These are phyloP conservation scores for Flagelloscypha sp. DNA, from an alignment of 768 basidiomycete genomes.

Conservation along the genomic window DNA sequence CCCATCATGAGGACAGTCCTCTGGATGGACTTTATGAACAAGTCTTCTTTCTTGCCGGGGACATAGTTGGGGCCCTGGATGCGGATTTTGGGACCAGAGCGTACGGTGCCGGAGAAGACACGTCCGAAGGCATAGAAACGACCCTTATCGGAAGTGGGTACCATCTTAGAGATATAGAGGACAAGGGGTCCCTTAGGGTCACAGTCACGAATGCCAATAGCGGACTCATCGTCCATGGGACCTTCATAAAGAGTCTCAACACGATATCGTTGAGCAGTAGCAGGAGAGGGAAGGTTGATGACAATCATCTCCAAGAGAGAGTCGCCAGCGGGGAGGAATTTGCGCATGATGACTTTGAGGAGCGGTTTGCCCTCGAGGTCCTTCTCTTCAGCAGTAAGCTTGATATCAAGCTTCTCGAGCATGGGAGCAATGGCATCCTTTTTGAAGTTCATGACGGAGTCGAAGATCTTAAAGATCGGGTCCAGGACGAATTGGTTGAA, in stretches of 20 bases:
- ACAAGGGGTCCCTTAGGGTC: slow-evolving; percentile 95
- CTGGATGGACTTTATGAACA: slow-evolving; percentile 97
- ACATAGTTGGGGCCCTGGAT: slow-evolving; percentile 99
- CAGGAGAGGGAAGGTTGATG: slow-evolving; percentile 96
- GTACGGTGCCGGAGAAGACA: slow-evolving; percentile 98
- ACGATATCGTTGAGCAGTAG: slow-evolving; percentile 96
- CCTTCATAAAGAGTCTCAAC: slow-evolving; percentile 99
- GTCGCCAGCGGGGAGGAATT: slow-evolving; percentile 99
- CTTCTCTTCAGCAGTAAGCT: slow-evolving; percentile 79
- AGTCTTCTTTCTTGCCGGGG: slow-evolving; percentile 97
- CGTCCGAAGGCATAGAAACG: slow-evolving; percentile 99
- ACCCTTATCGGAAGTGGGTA: slow-evolving; percentile 98
- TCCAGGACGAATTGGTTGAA: slow-evolving; percentile 99
- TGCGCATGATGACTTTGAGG: slow-evolving; percentile 97
- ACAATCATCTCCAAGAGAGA: slow-evolving; percentile 99
- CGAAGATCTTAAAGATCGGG: slow-evolving; percentile 98
- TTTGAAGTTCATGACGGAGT: slow-evolving; percentile 99
- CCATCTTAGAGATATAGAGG: slow-evolving; percentile 99
- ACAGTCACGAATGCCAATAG: slow-evolving; percentile 96
- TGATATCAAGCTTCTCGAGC: slow-evolving; percentile 94
- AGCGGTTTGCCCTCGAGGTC: slow-evolving; percentile 93
- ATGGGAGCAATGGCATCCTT: slow-evolving; percentile 78
- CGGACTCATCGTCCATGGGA: slow-evolving; percentile 99
- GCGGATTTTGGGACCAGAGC: slow-evolving; percentile 95
- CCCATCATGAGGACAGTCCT: slow-evolving; percentile 99